These are phyloP conservation scores for Fraxinus paxiana DNA, from an alignment of 305 asterid species.

Conservation along the genomic window DNA sequence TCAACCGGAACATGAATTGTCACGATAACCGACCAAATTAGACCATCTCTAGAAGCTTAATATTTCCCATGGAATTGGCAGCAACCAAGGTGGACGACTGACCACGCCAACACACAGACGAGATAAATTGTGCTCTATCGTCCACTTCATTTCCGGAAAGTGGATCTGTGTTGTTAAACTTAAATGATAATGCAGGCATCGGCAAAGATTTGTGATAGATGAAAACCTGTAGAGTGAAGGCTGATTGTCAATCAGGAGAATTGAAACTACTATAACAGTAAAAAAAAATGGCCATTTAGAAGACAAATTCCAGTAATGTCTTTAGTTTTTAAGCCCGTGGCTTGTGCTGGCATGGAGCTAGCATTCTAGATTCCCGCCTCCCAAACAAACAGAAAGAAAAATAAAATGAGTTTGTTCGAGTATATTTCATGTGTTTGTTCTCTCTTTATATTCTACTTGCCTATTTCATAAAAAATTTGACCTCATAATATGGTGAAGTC, in stretches of 20 bases:
- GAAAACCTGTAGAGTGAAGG: slow-evolving; percentile 43
- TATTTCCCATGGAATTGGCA: slow-evolving; percentile 90
- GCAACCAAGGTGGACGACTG: slow-evolving; percentile 87
- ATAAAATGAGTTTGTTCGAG: too few species aligned
- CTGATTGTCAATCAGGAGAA: background rate
- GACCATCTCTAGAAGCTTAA: slow-evolving; percentile 89
- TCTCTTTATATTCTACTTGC: background rate
- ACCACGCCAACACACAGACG: slow-evolving; percentile 95
- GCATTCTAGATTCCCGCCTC: too few species aligned
- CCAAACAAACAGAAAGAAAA: too few species aligned
- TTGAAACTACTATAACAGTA: background rate
- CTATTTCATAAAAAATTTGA: background rate
- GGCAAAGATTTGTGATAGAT: slow-evolving; percentile 84
- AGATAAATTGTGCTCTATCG: slow-evolving; percentile 71
- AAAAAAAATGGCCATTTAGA: background rate
- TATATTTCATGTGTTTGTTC: too few species aligned
- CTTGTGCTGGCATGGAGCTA: too few species aligned
- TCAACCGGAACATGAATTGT: background rate
- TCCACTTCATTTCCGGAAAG: slow-evolving; percentile 68
- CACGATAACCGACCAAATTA: slow-evolving; percentile 15
- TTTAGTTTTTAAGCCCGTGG: too few species aligned
- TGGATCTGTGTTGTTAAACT: slow-evolving; percentile 62
- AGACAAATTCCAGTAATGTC: background rate
- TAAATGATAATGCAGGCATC: slow-evolving; percentile 74
- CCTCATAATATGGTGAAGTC: background rate